phyloP scores from a whole-genome alignment of 2,329 filamentous ascomycete genomes.

The Hymenoscyphus salicellus region DNA sequence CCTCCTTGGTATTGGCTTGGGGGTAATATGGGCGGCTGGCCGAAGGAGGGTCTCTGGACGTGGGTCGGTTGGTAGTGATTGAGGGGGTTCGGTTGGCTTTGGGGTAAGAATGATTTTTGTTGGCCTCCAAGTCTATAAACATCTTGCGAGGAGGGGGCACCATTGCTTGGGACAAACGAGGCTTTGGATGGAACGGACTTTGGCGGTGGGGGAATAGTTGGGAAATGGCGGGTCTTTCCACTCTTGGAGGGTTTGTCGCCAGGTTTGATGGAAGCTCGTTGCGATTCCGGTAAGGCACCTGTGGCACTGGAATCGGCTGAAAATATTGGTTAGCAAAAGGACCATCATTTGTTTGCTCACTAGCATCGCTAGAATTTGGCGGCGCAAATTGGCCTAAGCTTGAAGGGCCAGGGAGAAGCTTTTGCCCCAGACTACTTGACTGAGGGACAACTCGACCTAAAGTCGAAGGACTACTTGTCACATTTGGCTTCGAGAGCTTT shows the following conservation, averaged over 20 bases:
- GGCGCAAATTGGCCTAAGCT: background rate
- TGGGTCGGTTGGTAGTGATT: background rate
- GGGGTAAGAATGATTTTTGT: background rate
- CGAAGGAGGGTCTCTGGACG: background rate
- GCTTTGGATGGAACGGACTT: background rate
- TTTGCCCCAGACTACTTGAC: background rate
- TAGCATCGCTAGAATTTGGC: background rate
- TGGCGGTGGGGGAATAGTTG: background rate
- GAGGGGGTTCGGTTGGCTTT: background rate
- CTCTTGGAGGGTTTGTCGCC: background rate
- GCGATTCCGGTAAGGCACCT: background rate
- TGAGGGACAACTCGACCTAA: background rate
- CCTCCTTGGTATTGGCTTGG: slow-evolving; percentile 8
- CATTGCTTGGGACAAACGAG: background rate
- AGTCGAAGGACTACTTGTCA: background rate
- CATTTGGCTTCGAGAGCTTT: background rate
- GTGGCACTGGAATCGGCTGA: background rate
- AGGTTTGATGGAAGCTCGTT: slow-evolving; percentile 3
- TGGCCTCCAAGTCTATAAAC: background rate
- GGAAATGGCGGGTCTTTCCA: background rate
- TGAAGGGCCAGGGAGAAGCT: background rate
- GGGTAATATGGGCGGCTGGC: background rate
- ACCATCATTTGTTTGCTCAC: background rate
- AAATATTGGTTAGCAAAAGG: background rate
- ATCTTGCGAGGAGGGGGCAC: background rate